phyloP scores from a whole-genome alignment of 495 filamentous ascomycete genomes.

The Hypoxylon trugodes region DNA sequence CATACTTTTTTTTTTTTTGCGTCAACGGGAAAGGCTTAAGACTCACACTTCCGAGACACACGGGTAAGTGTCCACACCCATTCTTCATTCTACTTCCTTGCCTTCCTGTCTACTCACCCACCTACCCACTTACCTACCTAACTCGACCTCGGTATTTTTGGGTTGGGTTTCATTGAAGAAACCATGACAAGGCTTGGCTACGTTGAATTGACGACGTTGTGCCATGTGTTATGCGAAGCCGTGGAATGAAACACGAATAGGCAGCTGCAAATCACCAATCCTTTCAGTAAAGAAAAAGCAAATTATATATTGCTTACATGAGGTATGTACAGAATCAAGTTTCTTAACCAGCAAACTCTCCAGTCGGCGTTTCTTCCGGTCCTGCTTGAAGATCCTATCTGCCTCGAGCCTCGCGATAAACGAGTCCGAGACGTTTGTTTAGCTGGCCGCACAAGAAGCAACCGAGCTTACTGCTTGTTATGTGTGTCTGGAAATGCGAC shows the following conservation, averaged over 20 bases:
- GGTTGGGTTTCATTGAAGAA: not conserved
- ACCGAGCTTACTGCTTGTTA: constrained; percentile 16
- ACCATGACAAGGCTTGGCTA: constrained; percentile 13
- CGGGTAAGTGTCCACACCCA: constrained; percentile 26
- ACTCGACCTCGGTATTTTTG: constrained; percentile 8
- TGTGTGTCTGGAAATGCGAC: constrained; percentile 36
- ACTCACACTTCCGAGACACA: constrained; percentile 36
- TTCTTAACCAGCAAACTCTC: constrained; percentile 11
- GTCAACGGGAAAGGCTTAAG: constrained; percentile 26
- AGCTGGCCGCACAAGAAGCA: constrained; percentile 24
- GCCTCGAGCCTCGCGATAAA: constrained; percentile 3
- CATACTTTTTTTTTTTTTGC: constrained; percentile 21
- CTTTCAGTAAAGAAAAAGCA: not conserved
- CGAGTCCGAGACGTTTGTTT: constrained; percentile 12
- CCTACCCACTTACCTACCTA: too few relatives aligned
- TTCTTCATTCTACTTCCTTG: constrained; percentile 21
- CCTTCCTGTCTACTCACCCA: too few relatives aligned
- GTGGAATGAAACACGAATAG: constrained; percentile 32
- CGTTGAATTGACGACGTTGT: constrained; percentile 32
- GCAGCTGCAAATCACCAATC: constrained; percentile 18
- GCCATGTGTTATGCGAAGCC: constrained; percentile 24
- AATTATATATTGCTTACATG: not conserved
- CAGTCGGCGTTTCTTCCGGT: not conserved
- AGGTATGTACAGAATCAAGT: constrained; percentile 10
- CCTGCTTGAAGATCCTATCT: not conserved